These are phyloP conservation scores for Ramaria sp. DNA, from an alignment of 768 basidiomycete species.

Conservation along the genomic window DNA sequence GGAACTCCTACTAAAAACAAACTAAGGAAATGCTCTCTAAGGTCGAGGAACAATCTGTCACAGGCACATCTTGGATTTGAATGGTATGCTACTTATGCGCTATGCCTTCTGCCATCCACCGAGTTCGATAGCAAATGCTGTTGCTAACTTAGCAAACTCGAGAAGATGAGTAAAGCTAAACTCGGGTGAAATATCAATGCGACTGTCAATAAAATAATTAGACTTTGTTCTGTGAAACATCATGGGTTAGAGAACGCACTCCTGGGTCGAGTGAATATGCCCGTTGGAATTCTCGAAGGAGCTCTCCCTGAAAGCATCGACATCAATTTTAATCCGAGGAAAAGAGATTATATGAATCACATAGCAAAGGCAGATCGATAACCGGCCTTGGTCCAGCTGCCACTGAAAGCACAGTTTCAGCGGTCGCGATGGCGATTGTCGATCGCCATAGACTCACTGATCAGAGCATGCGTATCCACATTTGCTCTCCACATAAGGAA, in stretches of 20 bases:
- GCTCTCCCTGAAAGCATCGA: conserved; percentile 34
- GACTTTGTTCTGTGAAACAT: conserved; percentile 1
- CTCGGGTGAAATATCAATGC: conserved; percentile 76
- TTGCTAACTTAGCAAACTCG: conserved; percentile 73
- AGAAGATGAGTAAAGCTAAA: conserved; percentile 88
- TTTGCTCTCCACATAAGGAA: conserved; percentile 79
- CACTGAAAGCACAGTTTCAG: conserved; percentile 28
- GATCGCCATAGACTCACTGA: conserved; percentile 42
- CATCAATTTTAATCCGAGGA: neutral
- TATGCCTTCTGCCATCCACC: conserved; percentile 28
- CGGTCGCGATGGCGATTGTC: neutral
- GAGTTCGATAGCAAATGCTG: conserved; percentile 71
- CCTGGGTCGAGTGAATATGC: conserved; percentile 71
- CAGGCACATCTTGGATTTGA: too few relatives aligned
- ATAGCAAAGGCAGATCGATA: conserved; percentile 81
- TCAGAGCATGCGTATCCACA: conserved; percentile 95
- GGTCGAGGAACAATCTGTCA: too few relatives aligned
- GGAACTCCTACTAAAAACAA: too few relatives aligned
- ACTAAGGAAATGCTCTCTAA: too few relatives aligned
- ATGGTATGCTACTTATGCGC: neutral
- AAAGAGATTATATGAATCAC: conserved; percentile 29
- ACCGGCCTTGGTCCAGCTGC: conserved; percentile 79
- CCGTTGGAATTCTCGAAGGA: conserved; percentile 68
- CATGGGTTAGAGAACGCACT: conserved; percentile 41
- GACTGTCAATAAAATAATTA: conserved; percentile 32